phyloP scores from a whole-genome alignment of 2,329 filamentous ascomycete species.

The Neodidymelliopsis sp. region DNA sequence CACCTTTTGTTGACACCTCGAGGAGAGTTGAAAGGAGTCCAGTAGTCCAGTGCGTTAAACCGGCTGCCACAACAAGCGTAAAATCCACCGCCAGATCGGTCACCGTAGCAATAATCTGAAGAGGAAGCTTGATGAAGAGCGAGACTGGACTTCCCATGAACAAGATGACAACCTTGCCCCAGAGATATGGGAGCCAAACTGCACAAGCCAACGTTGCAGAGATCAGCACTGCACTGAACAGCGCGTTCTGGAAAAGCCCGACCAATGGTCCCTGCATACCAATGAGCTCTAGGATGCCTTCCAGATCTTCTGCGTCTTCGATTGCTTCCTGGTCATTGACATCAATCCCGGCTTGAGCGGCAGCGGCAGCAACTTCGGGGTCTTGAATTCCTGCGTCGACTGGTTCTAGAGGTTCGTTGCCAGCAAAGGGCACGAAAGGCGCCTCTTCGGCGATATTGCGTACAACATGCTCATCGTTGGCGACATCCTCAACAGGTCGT shows the following conservation, averaged over 20 bases:
- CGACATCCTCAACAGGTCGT: constrained; percentile 36
- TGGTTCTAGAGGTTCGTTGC: constrained; percentile 43
- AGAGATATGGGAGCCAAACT: constrained; percentile 90
- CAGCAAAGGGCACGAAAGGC: constrained; percentile 64
- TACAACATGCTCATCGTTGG: constrained; percentile 66
- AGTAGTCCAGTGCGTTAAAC: constrained; percentile 52
- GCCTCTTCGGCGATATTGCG: constrained; percentile 67
- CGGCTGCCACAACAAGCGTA: constrained; percentile 69
- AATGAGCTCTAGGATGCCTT: constrained; percentile 93
- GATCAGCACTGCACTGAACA: constrained; percentile 92
- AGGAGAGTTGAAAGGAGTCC: constrained; percentile 37
- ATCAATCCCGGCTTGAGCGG: constrained; percentile 74
- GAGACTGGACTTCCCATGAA: constrained; percentile 78
- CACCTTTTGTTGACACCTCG: constrained; percentile 28
- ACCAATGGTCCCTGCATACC: constrained; percentile 94
- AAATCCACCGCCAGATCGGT: constrained; percentile 84
- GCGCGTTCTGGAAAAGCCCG: constrained; percentile 89
- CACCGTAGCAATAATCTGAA: constrained; percentile 74
- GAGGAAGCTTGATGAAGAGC: constrained; percentile 70
- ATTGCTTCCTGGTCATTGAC: constrained; percentile 72
- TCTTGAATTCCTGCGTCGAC: constrained; percentile 51
- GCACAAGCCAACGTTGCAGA: constrained; percentile 82
- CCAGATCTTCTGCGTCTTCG: constrained; percentile 89
- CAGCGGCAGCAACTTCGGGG: constrained; percentile 68
- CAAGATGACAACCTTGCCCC: constrained; percentile 84